Percentiles rank a stretch among this genome's conserved stretches.
Evolutionary conservation across 805 yeast species (phyloP).

Genomic region (Yamadazyma nakazawae): DNA sequence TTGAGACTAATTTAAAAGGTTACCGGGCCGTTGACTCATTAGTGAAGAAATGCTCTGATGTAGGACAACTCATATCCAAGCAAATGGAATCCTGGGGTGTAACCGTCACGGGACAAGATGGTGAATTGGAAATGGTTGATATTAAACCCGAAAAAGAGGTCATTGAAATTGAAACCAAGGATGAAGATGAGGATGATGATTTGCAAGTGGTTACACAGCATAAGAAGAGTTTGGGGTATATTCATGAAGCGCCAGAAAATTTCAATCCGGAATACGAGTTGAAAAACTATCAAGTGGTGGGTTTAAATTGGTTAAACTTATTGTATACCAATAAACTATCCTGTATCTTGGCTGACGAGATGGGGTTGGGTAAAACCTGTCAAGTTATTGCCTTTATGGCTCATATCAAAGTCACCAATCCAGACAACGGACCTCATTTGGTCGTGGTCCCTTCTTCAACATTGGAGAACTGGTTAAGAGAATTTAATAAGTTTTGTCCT

Average conservation of each 20-base stretch:
- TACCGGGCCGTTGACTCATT: conserved; percentile 94
- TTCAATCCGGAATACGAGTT: conserved; percentile 62
- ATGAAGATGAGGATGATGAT: conserved; percentile 37
- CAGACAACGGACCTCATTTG: conserved; percentile 71
- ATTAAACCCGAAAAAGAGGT: conserved; percentile 28
- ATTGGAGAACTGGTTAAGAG: conserved; percentile 95
- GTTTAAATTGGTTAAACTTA: conserved; percentile 86
- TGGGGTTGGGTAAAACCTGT: conserved; percentile 97
- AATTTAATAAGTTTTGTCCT: conserved; percentile 87
- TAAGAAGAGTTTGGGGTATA: conserved; percentile 37
- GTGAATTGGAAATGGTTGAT: conserved; percentile 66
- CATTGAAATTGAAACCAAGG: conserved; percentile 19
- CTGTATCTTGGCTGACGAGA: conserved; percentile 96
- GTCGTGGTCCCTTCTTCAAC: conserved; percentile 97
- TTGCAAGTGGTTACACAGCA: conserved; percentile 28
- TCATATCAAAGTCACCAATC: conserved; percentile 65
- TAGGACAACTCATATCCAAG: conserved; percentile 64
- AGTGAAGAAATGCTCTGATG: conserved; percentile 74
- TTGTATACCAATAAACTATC: conserved; percentile 76
- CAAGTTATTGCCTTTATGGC: conserved; percentile 94
- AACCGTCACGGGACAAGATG: conserved; percentile 56
- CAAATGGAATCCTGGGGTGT: conserved; percentile 90
- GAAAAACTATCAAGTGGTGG: conserved; percentile 94
- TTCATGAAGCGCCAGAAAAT: conserved; percentile 68
- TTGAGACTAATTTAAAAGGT: conserved; percentile 71